phyloP scores from a whole-genome alignment of 148 eudicot species.

The Rhododendron simsii region DNA sequence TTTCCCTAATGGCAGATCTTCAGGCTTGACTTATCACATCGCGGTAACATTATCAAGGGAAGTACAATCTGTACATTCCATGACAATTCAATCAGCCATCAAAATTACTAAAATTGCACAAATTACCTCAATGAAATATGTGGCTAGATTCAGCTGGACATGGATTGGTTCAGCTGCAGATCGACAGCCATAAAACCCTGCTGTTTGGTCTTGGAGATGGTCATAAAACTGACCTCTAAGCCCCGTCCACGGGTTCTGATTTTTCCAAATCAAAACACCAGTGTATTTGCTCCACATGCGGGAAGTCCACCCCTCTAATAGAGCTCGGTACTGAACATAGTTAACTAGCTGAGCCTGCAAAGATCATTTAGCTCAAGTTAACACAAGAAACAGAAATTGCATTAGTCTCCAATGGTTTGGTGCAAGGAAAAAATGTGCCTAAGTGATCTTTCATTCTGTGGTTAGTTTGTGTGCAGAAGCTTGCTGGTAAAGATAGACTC shows the following conservation, averaged over 20 bases:
- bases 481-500: neutral
- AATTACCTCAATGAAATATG: conserved; percentile 72
- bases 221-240: conserved; percentile 98
- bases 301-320: conserved; percentile 92
- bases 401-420: neutral
- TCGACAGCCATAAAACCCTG: conserved; percentile 96
- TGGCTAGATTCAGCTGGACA: conserved; percentile 88
- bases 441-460: neutral
- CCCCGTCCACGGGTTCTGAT: conserved; percentile 98
- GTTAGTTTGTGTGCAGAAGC: neutral
- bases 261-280: conserved; percentile 95
- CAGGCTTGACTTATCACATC: neutral
- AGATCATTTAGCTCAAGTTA: conserved; percentile 10
- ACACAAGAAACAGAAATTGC: conserved; percentile 10
- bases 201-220: conserved; percentile 96
- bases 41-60: neutral
- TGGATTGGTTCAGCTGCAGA: conserved; percentile 96
- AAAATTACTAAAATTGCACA: conserved; percentile 1
- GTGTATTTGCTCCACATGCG: conserved; percentile 98
- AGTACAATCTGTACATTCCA: neutral
- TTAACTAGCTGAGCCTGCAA: conserved; percentile 91
- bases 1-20: neutral
- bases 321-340: conserved; percentile 90
- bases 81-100: neutral
- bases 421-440: neutral